phyloP scores from a whole-genome alignment of 1,284 basidiomycete species.

The Termitomyces sp. region DNA sequence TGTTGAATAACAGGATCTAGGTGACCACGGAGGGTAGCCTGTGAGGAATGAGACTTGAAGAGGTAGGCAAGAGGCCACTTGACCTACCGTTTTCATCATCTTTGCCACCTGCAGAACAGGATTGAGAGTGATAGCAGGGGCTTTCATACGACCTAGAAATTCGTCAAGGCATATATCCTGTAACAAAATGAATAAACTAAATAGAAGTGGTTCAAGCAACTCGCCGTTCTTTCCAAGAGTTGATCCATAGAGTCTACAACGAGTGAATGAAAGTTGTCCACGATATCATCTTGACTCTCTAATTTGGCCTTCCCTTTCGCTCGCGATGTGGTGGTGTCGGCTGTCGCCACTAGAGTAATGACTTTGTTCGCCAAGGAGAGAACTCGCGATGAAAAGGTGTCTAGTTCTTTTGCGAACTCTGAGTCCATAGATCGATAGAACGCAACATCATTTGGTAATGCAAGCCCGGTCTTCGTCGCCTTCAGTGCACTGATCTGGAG shows the following conservation, averaged over 20 bases:
- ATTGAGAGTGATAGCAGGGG: slow-evolving; percentile 57
- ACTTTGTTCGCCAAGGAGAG: slow-evolving; percentile 62
- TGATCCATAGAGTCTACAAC: slow-evolving; percentile 84
- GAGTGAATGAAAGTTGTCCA: slow-evolving; percentile 74
- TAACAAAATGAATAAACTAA: neutral
- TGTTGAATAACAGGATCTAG: slow-evolving; percentile 62
- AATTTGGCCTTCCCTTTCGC: slow-evolving; percentile 49
- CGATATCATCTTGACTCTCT: slow-evolving; percentile 70
- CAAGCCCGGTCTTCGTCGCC: slow-evolving; percentile 54
- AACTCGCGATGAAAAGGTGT: slow-evolving; percentile 55
- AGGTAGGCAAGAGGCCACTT: neutral
- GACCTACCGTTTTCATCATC: slow-evolving; percentile 26
- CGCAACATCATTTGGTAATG: slow-evolving; percentile 63
- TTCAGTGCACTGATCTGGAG: slow-evolving; percentile 57
- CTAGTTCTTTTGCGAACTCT: slow-evolving; percentile 61
- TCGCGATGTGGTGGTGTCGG: slow-evolving; percentile 22
- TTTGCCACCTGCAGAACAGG: slow-evolving; percentile 21
- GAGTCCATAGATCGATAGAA: slow-evolving; percentile 85
- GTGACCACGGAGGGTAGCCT: slow-evolving; percentile 30
- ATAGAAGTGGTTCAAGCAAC: slow-evolving; percentile 22
- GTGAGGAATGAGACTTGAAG: slow-evolving; percentile 10
- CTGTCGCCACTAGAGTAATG: slow-evolving; percentile 46
- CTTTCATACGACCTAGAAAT: slow-evolving; percentile 66
- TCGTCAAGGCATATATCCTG: slow-evolving; percentile 84
- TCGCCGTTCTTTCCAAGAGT: slow-evolving; percentile 78